Base-by-base conservation (phyloP, 2,329 filamentous ascomycete genomes). In the Pseudogymnoascus sp. region DNA sequence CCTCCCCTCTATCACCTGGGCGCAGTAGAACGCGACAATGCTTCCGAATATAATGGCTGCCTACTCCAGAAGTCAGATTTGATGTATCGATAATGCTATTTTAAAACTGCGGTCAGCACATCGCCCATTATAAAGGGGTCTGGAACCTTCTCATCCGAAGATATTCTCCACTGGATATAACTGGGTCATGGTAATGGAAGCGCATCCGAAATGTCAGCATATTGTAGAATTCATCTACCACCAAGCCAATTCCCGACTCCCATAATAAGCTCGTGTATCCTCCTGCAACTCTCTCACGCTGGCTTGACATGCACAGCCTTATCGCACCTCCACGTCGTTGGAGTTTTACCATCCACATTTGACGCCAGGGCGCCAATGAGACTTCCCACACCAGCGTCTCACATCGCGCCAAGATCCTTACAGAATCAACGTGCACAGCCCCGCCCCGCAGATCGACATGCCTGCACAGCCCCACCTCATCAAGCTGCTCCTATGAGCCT, bases 391-490 rank as follows among this genome's bases (percentile, higher is more conserved):
- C 29, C 50, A 19, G n/a, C 16, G 50, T 56, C 29, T 35, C 50
- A 33, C 19, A 19, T 33, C 16, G 47, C 50, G 50, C 50, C 50
- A 56, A 56, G 50, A 56, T 2, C 29, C n/a, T 10, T 56, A 21
- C 5, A 1, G 26, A 33, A 33, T 33, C 29, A 35, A 56, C 16
- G 16, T 56, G 50, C 50, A 56, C 29, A 56, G 50, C 50, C 50
- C 50, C 29, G 50, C 50, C 50, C 50, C 50, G 29, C 50, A 31
- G 50, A 56, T 56, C 50, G 29, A 11, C 47, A 6, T 21, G 14
- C n/a, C 29, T 56, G 50, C 50, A 56, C 50, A 16, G 50, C 50
- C 50, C 50, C 50, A 56, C 50, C 50, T 56, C 50, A 56, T 16
- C 29, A 56, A 14, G 3, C 7, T 56, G 50, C n/a, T 33, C 29